Percentiles rank a stretch among this genome's conserved stretches.
Evolutionary conservation across 1,139 yeast genomes (phyloP).

Genomic region (Pichia sp.): DNA sequence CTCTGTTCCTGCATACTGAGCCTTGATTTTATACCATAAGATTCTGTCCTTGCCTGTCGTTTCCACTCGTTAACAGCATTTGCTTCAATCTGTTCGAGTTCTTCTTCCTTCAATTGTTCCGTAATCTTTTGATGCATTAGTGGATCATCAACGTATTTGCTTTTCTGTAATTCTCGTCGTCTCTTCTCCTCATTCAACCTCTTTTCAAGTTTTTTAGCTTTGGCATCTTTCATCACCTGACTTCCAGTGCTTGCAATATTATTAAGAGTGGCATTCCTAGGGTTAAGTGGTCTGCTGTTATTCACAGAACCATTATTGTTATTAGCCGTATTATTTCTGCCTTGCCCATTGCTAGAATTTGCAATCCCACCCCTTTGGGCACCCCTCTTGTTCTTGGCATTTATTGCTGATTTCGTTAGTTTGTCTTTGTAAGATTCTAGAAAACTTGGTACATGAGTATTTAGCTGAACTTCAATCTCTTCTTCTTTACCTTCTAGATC

Average conservation of each 20-base stretch:
- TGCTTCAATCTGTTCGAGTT: constrained; percentile 23
- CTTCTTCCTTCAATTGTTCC: constrained; percentile 27
- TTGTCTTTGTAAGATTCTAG: constrained; percentile 47
- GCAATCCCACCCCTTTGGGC: neutral
- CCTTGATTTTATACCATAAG: constrained; percentile 54
- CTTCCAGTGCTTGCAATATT: constrained; percentile 81
- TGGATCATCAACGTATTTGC: constrained; percentile 44
- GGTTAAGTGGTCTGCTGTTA: constrained; percentile 2
- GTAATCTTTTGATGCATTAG: constrained; percentile 18
- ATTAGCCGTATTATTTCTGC: neutral
- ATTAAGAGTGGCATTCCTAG: constrained; percentile 43
- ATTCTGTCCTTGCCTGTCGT: constrained; percentile 39
- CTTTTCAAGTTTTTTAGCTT: constrained; percentile 53
- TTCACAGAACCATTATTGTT: neutral
- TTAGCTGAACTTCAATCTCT: constrained; percentile 69
- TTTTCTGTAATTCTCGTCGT: constrained; percentile 31
- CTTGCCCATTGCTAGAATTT: neutral
- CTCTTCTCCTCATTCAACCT: constrained; percentile 44
- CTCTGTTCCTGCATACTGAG: constrained; percentile 61
- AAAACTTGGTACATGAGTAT: constrained; percentile 67
- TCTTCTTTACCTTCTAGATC: constrained; percentile 44
- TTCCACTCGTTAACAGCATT: constrained; percentile 46
- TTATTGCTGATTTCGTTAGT: constrained; percentile 1
- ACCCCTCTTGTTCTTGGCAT: neutral
- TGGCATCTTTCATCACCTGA: constrained; percentile 57